Evolutionary conservation across 768 basidiomycete genomes (phyloP).

Genomic region (Trametes villosa): DNA sequence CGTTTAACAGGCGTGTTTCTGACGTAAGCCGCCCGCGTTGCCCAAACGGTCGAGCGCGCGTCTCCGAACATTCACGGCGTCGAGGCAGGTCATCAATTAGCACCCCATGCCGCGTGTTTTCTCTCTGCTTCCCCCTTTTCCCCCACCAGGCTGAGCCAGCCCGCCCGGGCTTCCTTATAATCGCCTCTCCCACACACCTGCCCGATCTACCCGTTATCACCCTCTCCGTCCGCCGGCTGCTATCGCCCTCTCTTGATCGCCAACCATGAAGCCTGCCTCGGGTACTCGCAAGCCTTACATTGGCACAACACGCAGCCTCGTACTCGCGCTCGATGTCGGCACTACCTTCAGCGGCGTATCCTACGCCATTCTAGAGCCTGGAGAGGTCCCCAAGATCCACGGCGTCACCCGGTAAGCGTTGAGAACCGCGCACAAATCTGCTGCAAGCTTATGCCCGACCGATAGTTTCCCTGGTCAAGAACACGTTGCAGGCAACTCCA

Average conservation of each 20-base stretch:
- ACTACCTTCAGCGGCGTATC: slow-evolving; percentile 86
- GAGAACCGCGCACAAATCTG: not conserved
- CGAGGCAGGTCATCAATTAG: slow-evolving; percentile 5
- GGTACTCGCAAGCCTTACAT: slow-evolving; percentile 77
- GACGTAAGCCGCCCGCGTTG: slow-evolving; percentile 17
- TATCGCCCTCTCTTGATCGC: slow-evolving; percentile 9
- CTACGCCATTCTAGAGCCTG: slow-evolving; percentile 81
- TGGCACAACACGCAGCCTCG: slow-evolving; percentile 65
- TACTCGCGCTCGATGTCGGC: slow-evolving; percentile 80
- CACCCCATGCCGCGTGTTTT: slow-evolving; percentile 26
- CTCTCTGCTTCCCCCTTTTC: slow-evolving; percentile 7
- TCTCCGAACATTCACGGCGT: not conserved
- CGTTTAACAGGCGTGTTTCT: slow-evolving; percentile 28
- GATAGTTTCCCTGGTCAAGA: slow-evolving; percentile 81
- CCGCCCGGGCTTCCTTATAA: slow-evolving; percentile 19
- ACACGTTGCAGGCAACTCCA: slow-evolving; percentile 83
- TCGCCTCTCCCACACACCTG: slow-evolving; percentile 6
- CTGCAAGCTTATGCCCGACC: slow-evolving; percentile 3
- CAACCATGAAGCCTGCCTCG: slow-evolving; percentile 53
- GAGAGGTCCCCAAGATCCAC: slow-evolving; percentile 79
- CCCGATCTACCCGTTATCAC: slow-evolving; percentile 21
- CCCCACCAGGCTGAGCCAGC: slow-evolving; percentile 12
- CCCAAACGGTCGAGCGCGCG: slow-evolving; percentile 6
- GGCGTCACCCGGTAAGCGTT: slow-evolving; percentile 71
- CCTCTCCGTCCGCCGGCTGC: slow-evolving; percentile 3